Conservation (phyloP, 2,329 filamentous ascomycete species). For the Verticillium zaregamsianum region DNA sequence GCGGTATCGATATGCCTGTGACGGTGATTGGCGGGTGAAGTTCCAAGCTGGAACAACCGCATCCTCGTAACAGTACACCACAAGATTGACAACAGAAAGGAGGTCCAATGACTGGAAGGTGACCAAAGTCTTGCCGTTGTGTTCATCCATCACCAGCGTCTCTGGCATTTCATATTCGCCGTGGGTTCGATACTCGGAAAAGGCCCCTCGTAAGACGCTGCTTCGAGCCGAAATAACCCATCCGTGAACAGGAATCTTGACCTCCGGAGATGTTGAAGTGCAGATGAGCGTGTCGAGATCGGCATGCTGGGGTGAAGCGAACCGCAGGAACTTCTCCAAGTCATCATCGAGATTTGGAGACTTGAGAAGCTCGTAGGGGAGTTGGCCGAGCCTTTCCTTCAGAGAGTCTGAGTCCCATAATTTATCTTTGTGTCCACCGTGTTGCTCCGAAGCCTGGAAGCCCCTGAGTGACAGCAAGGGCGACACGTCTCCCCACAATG, state of each 20-base stretch:
- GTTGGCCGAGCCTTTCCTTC: conserved; percentile 47
- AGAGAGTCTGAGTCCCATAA: conserved; percentile 37
- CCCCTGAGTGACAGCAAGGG: conserved; percentile 64
- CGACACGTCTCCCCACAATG: conserved; percentile 69
- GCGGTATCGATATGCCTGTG: conserved; percentile 68
- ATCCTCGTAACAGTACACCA: conserved; percentile 79
- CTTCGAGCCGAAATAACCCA: conserved; percentile 78
- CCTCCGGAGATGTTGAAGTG: conserved; percentile 59
- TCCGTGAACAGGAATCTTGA: conserved; percentile 75
- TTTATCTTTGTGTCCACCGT: conserved; percentile 31
- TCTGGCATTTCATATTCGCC: conserved; percentile 57
- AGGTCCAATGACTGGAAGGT: conserved; percentile 69
- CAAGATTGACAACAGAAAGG: conserved; percentile 73
- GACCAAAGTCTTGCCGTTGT: conserved; percentile 51
- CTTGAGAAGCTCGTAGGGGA: conserved; percentile 51
- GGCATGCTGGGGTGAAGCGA: conserved; percentile 32
- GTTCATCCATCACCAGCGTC: conserved; percentile 48
- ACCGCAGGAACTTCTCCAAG: conserved; percentile 44
- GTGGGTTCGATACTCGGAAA: conserved; percentile 52
- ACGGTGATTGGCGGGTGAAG: conserved; percentile 61
- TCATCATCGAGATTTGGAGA: conserved; percentile 65
- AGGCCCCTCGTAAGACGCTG: conserved; percentile 56
- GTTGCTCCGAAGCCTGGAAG: conserved; percentile 44
- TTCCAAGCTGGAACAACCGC: conserved; percentile 82
- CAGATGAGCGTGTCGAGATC: conserved; percentile 41